Evolutionary conservation across 2,329 filamentous ascomycete genomes (phyloP).

Genomic region (Claviceps quebecensis): DNA sequence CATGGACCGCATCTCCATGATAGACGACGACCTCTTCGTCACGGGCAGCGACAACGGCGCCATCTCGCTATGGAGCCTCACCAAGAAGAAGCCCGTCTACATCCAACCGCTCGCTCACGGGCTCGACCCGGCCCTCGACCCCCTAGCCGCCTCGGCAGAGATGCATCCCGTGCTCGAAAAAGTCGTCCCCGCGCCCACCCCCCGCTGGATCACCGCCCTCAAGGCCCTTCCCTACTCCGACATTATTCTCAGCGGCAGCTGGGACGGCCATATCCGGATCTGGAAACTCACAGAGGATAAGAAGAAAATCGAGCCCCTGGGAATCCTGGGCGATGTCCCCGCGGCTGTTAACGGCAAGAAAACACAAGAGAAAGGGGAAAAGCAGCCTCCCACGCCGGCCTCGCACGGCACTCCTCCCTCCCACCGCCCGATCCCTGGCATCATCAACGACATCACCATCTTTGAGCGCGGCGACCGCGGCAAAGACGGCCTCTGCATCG

Average conservation of each 20-base stretch:
- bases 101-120: slow-evolving; percentile 74
- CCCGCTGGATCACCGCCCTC: slow-evolving; percentile 84
- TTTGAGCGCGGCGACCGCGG: slow-evolving; percentile 73
- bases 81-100: slow-evolving; percentile 90
- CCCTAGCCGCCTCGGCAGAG: slow-evolving; percentile 63
- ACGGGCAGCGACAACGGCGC: slow-evolving; percentile 88
- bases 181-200: slow-evolving; percentile 49
- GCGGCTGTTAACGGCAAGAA: slow-evolving; percentile 15
- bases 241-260: slow-evolving; percentile 79
- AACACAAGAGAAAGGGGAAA: not conserved
- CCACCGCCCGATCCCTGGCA: slow-evolving; percentile 42
- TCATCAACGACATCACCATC: slow-evolving; percentile 79
- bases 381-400: slow-evolving; percentile 7
- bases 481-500: slow-evolving; percentile 64
- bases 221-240: slow-evolving; percentile 81
- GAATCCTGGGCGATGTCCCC: slow-evolving; percentile 40
- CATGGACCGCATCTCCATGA: slow-evolving; percentile 81
- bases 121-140: slow-evolving; percentile 55
- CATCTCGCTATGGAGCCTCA: slow-evolving; percentile 71
- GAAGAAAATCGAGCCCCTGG: slow-evolving; percentile 58
- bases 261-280: slow-evolving; percentile 71
- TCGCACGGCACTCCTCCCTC: slow-evolving; percentile 3
- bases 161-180: slow-evolving; percentile 39
- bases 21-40: slow-evolving; percentile 79
- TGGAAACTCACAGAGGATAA: slow-evolving; percentile 82